Conservation (phyloP, 2,329 filamentous ascomycete species). For the Escovopsis sp. region DNA sequence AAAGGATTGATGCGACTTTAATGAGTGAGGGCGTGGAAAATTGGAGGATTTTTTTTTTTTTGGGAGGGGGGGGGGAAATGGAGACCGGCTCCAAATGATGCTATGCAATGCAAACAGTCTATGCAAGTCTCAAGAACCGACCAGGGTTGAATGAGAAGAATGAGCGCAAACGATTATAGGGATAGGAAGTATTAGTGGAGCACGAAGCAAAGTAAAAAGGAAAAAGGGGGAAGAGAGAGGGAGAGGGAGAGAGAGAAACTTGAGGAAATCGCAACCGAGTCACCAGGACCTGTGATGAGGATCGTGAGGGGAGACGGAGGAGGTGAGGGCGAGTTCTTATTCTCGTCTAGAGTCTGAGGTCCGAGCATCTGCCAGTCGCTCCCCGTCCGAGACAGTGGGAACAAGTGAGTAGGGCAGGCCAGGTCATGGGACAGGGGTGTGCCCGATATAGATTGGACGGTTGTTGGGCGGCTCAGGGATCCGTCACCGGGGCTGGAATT, state of each 20-base stretch:
- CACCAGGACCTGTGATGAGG: too few relatives aligned
- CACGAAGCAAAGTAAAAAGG: not conserved
- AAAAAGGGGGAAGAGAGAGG: constrained; percentile 1
- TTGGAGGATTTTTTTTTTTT: not conserved
- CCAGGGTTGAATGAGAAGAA: too few relatives aligned
- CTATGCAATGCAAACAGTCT: not conserved
- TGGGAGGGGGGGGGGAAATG: too few relatives aligned
- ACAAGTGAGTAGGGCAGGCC: not conserved
- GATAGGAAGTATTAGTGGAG: not conserved
- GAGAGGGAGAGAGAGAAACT: constrained; percentile 4
- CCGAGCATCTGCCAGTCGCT: not conserved
- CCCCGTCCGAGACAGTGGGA: not conserved
- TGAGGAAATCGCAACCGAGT: constrained; percentile 5
- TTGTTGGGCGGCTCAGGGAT: constrained; percentile 6
- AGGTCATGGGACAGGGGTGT: constrained; percentile 1
- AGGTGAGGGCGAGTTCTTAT: constrained; percentile 17
- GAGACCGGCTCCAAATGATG: constrained; percentile 10
- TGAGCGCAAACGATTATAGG: not conserved
- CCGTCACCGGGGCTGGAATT: constrained; percentile 4
- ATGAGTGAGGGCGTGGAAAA: too few relatives aligned
- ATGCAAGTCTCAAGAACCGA: too few relatives aligned
- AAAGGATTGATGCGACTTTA: not conserved
- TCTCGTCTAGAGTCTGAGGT: constrained; percentile 5
- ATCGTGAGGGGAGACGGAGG: constrained; percentile 11
- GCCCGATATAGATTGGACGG: not conserved